Conservation (phyloP, 140 eudicot species). For the Bidens hawaiensis region DNA sequence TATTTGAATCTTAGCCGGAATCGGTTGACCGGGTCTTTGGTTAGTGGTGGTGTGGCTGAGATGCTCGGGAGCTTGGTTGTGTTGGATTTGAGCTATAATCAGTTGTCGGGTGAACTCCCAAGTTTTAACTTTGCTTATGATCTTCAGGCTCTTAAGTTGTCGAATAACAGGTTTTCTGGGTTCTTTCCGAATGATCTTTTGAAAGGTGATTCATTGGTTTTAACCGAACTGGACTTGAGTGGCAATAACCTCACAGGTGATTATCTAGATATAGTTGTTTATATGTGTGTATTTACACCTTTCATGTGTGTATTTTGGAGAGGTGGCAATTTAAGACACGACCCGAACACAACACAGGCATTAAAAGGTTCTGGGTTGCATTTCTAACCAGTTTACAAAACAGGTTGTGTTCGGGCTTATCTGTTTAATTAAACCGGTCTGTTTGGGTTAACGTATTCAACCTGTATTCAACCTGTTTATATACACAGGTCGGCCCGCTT, state of each 20-base stretch:
- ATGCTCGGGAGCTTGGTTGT: constrained; percentile 65
- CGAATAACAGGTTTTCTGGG: constrained; percentile 78
- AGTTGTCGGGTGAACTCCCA: constrained; percentile 86
- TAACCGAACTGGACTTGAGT: constrained; percentile 86
- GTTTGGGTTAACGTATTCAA: no score
- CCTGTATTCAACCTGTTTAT: no score
- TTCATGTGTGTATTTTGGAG: no score
- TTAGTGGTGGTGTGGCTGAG: constrained; percentile 51
- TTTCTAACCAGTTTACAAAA: no score
- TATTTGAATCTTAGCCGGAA: constrained; percentile 85
- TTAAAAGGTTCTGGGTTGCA: no score
- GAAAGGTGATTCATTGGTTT: constrained; percentile 78
- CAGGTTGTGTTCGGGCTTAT: no score
- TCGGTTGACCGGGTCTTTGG: constrained; percentile 73
- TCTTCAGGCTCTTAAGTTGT: constrained; percentile 74
- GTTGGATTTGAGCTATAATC: constrained; percentile 91
- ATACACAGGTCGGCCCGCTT: no score
- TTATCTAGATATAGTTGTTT: neutral
- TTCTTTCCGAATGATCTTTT: constrained; percentile 83
- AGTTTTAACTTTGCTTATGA: constrained; percentile 88
- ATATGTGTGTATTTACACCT: neutral
- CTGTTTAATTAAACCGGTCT: no score
- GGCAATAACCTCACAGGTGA: constrained; percentile 92
- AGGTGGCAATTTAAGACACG: no score
- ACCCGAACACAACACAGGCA: no score